phyloP scores from a whole-genome alignment of 2,329 filamentous ascomycete genomes.

The Sarocladiaceae sp. region DNA sequence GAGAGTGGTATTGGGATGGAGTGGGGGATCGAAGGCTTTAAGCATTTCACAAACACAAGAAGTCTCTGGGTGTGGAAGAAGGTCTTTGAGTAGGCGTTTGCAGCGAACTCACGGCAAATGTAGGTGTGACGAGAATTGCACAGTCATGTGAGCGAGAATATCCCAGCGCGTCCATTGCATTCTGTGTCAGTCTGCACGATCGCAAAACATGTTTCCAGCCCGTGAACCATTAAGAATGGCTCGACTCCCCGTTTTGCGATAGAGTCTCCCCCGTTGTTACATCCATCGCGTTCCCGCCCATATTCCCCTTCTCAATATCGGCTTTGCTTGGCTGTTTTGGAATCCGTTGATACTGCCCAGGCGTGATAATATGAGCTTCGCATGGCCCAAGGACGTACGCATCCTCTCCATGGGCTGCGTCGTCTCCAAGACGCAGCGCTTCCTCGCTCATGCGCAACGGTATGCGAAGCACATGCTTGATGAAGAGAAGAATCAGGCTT shows the following conservation, averaged over 20 bases:
- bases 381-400: constrained; percentile 13
- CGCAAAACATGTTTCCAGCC: too few species aligned
- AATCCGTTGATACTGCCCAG: neutral
- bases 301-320: neutral
- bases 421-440: constrained; percentile 10
- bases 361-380: constrained; percentile 9
- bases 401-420: constrained; percentile 11
- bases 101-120: too few species aligned
- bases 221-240: neutral
- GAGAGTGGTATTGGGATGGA: constrained; percentile 44
- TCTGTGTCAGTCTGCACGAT: too few species aligned
- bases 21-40: constrained; percentile 32
- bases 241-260: neutral
- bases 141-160: too few species aligned
- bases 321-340: neutral
- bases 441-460: constrained; percentile 12
- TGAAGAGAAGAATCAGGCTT: constrained; percentile 12
- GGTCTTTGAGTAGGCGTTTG: constrained; percentile 15
- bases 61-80: constrained; percentile 21
- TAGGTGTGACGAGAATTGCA: too few species aligned
- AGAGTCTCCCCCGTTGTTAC: neutral
- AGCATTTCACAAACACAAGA: constrained; percentile 24
- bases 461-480: constrained; percentile 12
- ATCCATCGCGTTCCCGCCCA: neutral
- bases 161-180: too few species aligned